phyloP scores from a whole-genome alignment of 805 yeast genomes.

The Geotrichum ghanense region DNA sequence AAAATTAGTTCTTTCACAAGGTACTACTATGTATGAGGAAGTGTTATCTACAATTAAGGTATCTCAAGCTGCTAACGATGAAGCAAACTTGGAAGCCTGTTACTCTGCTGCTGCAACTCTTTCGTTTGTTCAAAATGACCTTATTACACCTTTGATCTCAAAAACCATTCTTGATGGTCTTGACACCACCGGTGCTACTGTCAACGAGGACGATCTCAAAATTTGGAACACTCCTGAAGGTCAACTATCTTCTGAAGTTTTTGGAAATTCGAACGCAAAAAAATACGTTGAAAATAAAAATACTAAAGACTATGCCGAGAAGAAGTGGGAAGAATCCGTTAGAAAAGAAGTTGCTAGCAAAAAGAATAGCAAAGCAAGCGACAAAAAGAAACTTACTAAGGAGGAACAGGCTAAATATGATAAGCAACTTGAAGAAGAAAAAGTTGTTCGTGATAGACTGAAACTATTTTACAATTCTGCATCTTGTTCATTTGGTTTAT shows the following conservation, averaged over 20 bases:
- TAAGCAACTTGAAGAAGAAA: slow-evolving; percentile 54
- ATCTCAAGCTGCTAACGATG: slow-evolving; percentile 18
- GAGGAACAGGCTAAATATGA: slow-evolving; percentile 62
- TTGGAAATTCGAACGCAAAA: slow-evolving; percentile 32
- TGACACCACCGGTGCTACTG: slow-evolving; percentile 23
- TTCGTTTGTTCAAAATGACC: slow-evolving; percentile 46
- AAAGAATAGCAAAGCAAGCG: slow-evolving; percentile 21
- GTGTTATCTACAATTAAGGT: slow-evolving; percentile 18
- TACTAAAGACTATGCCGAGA: slow-evolving; percentile 72
- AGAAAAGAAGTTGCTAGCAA: slow-evolving; percentile 62
- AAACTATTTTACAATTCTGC: slow-evolving; percentile 28
- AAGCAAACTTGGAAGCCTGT: slow-evolving; percentile 17
- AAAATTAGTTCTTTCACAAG: slow-evolving; percentile 23
- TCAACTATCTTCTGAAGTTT: slow-evolving; percentile 52
- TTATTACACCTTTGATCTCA: slow-evolving; percentile 41
- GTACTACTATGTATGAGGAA: slow-evolving; percentile 14
- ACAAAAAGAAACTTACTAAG: slow-evolving; percentile 47
- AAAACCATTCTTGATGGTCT: slow-evolving; percentile 35
- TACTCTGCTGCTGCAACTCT: slow-evolving; percentile 28
- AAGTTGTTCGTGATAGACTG: slow-evolving; percentile 40
- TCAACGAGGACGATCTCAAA: slow-evolving; percentile 39
- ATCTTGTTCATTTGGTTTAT: slow-evolving; percentile 40
- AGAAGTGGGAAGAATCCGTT: slow-evolving; percentile 81
- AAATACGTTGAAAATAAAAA: slow-evolving; percentile 49
- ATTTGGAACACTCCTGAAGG: slow-evolving; percentile 68